Percentiles rank a stretch among this genome's conserved stretches.
phyloP scores from a whole-genome alignment of 352 stramenopile species.

The Pythium chondricola region DNA sequence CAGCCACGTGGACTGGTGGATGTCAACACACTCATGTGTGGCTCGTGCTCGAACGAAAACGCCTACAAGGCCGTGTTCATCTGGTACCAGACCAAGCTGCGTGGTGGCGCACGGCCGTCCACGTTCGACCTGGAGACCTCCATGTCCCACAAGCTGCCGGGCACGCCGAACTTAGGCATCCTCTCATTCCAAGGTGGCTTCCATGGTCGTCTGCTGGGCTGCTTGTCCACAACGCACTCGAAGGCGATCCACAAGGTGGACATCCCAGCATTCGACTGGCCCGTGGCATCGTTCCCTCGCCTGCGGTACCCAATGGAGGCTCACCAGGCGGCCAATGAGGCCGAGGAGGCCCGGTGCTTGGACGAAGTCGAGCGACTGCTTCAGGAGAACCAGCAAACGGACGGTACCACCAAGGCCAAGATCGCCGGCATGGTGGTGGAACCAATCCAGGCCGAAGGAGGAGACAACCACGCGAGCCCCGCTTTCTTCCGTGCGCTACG shows the following conservation, averaged over 20 bases:
- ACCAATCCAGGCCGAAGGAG: conserved; percentile 76
- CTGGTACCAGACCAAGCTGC: conserved; percentile 74
- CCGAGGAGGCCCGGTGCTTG: conserved; percentile 63
- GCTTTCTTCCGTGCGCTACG: conserved; percentile 62
- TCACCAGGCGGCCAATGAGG: conserved; percentile 52
- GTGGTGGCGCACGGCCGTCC: conserved; percentile 50
- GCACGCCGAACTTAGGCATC: conserved; percentile 70
- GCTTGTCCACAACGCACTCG: conserved; percentile 78
- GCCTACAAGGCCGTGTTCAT: conserved; percentile 87
- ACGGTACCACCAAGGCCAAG: conserved; percentile 16
- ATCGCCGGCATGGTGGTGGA: conserved; percentile 81
- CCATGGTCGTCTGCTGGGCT: conserved; percentile 71
- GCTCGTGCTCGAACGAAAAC: conserved; percentile 84
- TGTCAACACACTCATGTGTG: conserved; percentile 84
- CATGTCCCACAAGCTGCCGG: conserved; percentile 64
- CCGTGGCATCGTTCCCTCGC: conserved; percentile 67
- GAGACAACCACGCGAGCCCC: conserved; percentile 72
- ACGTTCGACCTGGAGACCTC: conserved; percentile 56
- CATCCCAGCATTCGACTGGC: conserved; percentile 80
- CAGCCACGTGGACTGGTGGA: conserved; percentile 47
- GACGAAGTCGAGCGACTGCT: conserved; percentile 56
- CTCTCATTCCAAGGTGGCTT: conserved; percentile 82
- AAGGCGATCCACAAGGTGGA: conserved; percentile 86
- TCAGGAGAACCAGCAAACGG: conserved; percentile 27
- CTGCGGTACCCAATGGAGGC: conserved; percentile 59